Evolutionary conservation across 140 eudicot genomes (phyloP).

Genomic region (Ambrosia hybrid): DNA sequence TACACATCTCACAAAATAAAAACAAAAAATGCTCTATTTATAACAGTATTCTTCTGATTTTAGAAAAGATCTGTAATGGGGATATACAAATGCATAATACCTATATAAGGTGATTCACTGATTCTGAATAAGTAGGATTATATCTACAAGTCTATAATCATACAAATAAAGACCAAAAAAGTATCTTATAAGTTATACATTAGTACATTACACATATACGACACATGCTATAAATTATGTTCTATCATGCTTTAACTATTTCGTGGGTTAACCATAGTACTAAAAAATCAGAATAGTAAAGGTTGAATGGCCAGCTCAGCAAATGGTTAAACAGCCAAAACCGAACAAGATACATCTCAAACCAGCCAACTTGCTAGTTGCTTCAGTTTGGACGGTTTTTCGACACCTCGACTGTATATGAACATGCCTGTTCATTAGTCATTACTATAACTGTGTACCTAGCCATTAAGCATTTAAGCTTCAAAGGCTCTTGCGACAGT

Average conservation of each 20-base stretch:
- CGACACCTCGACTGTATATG: neutral
- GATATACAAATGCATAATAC: neutral
- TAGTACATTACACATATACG: neutral
- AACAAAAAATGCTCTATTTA: neutral
- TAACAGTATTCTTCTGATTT: neutral
- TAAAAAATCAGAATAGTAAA: too few relatives aligned
- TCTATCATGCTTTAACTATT: neutral
- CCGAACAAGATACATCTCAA: neutral
- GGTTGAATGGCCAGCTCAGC: neutral
- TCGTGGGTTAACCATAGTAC: neutral
- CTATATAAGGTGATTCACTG: neutral
- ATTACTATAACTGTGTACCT: neutral
- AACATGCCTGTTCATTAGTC: neutral
- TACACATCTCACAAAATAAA: neutral
- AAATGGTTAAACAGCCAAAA: too few relatives aligned
- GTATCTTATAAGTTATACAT: neutral
- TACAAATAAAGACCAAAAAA: neutral
- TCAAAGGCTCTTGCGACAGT: neutral
- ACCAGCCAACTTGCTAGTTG: neutral
- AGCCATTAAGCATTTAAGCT: neutral
- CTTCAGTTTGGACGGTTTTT: neutral
- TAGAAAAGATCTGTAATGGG: neutral
- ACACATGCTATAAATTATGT: slow-evolving; percentile 1
- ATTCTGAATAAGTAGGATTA: neutral
- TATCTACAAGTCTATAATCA: neutral